A percentile compares a stretch with the other conserved stretches of the same genome.
phyloP scores from a whole-genome alignment of 306 rosid genomes.

The Quercus mongolica region DNA sequence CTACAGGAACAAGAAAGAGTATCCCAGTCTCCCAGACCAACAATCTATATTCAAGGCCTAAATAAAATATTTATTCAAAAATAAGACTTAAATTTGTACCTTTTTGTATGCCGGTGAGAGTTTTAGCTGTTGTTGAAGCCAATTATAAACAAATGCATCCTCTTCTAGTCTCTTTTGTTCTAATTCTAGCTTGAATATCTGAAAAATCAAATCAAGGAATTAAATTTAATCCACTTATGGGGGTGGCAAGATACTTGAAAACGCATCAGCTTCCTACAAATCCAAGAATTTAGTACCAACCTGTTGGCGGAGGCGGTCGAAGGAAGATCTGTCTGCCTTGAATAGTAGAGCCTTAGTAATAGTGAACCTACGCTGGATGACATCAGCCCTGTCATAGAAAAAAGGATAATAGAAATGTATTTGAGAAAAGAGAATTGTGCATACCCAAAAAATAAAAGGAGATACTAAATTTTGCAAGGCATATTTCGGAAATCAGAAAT shows the following conservation, averaged over 20 bases:
- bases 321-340: conserved; percentile 86
- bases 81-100: conserved; percentile 35
- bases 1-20: neutral
- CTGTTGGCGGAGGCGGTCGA: conserved; percentile 82
- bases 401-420: neutral
- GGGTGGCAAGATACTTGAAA: conserved; percentile 11
- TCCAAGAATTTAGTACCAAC: conserved; percentile 36
- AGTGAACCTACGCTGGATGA: conserved; percentile 71
- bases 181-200: conserved; percentile 78
- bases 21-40: neutral
- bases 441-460: neutral
- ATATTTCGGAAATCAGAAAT: neutral
- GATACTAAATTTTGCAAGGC: neutral
- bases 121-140: conserved; percentile 90
- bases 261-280: neutral
- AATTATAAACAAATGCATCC: conserved; percentile 85
- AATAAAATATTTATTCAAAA: neutral
- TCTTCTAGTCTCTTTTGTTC: conserved; percentile 86
- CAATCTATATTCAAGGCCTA: conserved; percentile 1
- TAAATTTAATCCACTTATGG: conserved; percentile 4
- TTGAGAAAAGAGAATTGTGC: neutral
- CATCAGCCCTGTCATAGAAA: conserved; percentile 61
- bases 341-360: conserved; percentile 70
- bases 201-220: conserved; percentile 30
- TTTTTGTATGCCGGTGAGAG: conserved; percentile 89